Evolutionary conservation across 2,329 filamentous ascomycete species (phyloP), one percentile per base, ranked within the genome.

Genomic region (Harringtonia aguacate): DNA sequence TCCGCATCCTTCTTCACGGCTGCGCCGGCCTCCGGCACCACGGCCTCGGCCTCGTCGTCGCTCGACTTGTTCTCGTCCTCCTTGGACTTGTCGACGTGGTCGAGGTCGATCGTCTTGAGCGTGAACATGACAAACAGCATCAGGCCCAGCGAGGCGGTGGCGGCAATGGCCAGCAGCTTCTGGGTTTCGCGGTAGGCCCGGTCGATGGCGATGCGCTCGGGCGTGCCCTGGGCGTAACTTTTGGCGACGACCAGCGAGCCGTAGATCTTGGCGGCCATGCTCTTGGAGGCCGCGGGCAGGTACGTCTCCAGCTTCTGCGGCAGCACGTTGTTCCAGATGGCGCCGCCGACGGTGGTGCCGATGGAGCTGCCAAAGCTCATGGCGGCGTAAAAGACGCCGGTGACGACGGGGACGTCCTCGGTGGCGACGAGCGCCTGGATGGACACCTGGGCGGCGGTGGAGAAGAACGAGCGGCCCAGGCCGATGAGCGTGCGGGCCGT

Each of bases 351-450:
- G 10, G 73, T 68, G 53, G 45, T 72, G n/a, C 77, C 77, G 2
- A 80, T 58, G 1, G 77, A 75, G 8, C 68, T 73, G 20, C 77
- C 77, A 36, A 81, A 66, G 54, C 75, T 77, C 61, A 80, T 81
- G 14, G 63, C 68, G 7, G 77, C 72, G 7, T 81, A 69, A 55
- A 73, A 82, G 20, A 81, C 58, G 34, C 72, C 77, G 0, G 77
- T 82, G 49, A 82, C 70, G 48, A 80, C 72, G 34, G 79, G 78
- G 27, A 83, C 64, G 50, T 81, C 57, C 55, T 69, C 66, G 54
- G 69, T 67, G 51, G 60, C 59, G 40, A 68, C 55, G 21, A 56
- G 56, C 20, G 60, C 56, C 50, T 71, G 67, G 1, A 70, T 57
- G 4, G 64, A 65, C 4, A 67, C 67, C 52, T 68, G 66, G 1